Conservation (phyloP, 2,329 filamentous ascomycete genomes). For the Botrytis fragariae region DNA sequence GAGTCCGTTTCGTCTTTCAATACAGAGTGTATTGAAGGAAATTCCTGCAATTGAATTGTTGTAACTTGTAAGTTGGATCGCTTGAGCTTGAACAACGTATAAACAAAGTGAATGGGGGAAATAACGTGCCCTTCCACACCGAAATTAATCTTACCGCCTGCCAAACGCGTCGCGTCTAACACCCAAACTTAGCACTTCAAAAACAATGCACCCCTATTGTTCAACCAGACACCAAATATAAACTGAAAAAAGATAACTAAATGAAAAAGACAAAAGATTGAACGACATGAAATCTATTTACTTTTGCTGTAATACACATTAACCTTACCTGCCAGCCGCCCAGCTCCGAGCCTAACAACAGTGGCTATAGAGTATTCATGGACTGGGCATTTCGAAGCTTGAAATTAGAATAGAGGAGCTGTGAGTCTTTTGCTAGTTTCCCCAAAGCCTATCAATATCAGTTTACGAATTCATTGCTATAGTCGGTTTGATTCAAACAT, state of each 20-base stretch:
- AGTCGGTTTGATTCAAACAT: too few relatives aligned
- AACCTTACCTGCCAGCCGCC: background rate
- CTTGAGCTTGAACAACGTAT: background rate
- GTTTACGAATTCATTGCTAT: background rate
- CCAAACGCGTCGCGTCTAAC: background rate
- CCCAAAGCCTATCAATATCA: background rate
- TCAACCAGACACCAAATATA: background rate
- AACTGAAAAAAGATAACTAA: too few relatives aligned
- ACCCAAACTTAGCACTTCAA: background rate
- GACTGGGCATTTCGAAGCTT: background rate
- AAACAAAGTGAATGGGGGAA: background rate
- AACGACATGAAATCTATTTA: background rate
- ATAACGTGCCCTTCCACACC: background rate
- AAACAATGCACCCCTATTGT: background rate
- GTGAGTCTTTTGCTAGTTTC: background rate
- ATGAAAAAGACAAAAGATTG: too few relatives aligned
- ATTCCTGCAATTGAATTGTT: background rate
- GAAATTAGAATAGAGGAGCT: background rate
- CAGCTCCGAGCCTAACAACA: too few relatives aligned
- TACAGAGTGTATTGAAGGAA: background rate
- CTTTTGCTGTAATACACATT: background rate
- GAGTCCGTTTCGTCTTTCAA: background rate
- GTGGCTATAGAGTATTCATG: background rate
- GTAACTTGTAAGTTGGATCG: background rate
- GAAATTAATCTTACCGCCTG: background rate